Conservation (phyloP, 345 rosid species). For the Sisymbrium irio region DNA sequence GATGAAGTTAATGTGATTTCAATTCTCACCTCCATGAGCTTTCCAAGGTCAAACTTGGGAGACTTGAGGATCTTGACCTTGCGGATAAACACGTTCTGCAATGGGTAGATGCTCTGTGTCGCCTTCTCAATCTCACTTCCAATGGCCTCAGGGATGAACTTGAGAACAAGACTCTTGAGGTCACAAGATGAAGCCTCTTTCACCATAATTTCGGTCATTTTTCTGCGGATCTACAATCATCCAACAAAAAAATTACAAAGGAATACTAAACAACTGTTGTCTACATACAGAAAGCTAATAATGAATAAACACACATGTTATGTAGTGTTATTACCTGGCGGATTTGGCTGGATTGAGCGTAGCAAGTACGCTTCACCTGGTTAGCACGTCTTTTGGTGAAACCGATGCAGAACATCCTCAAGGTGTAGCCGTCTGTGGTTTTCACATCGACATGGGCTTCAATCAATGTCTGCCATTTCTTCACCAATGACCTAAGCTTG, state of each 20-base stretch:
- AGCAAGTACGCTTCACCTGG: conserved; percentile 90
- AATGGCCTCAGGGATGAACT: conserved; percentile 79
- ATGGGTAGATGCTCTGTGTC: conserved; percentile 67
- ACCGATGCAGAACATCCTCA: conserved; percentile 87
- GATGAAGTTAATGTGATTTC: neutral
- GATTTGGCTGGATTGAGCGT: conserved; percentile 93
- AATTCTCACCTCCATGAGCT: conserved; percentile 70
- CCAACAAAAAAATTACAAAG: neutral
- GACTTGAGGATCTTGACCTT: conserved; percentile 92
- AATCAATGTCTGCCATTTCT: conserved; percentile 89
- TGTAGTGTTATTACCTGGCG: conserved; percentile 41
- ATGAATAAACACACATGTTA: neutral
- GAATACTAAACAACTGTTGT: neutral
- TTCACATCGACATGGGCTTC: conserved; percentile 96
- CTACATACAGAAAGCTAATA: neutral
- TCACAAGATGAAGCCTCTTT: conserved; percentile 79
- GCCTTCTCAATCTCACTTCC: conserved; percentile 88
- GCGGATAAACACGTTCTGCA: conserved; percentile 84
- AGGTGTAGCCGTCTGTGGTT: conserved; percentile 76
- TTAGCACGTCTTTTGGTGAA: conserved; percentile 91
- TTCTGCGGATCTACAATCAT: conserved; percentile 63
- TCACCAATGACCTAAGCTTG: conserved; percentile 89
- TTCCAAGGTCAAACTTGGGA: conserved; percentile 95
- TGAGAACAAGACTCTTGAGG: conserved; percentile 71
- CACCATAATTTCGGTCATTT: conserved; percentile 89